Percentiles rank a stretch among this genome's conserved stretches.
phyloP scores from a whole-genome alignment of 129 eudicot species.

The Arctium lappa region DNA sequence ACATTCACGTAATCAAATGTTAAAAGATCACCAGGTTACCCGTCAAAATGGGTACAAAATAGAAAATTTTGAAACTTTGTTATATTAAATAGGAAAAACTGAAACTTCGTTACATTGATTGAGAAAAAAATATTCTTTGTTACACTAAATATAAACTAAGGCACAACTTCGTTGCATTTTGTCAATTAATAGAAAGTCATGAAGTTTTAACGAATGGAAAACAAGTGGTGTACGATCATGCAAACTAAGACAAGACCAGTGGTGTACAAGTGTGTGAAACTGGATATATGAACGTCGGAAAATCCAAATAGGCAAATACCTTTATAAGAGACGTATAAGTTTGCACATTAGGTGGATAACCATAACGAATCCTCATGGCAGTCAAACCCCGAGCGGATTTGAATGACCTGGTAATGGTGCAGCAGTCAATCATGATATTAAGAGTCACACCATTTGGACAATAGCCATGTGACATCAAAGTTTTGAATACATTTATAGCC shows the following conservation, averaged over 20 bases:
- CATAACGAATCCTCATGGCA: slow-evolving; percentile 68
- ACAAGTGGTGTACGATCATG: not conserved
- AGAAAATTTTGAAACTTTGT: not conserved
- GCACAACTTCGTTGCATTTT: not conserved
- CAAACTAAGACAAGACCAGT: too few relatives aligned
- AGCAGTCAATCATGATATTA: slow-evolving; percentile 80
- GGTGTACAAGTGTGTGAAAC: not conserved
- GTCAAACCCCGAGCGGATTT: slow-evolving; percentile 67
- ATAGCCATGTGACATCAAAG: slow-evolving; percentile 53
- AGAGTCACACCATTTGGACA: slow-evolving; percentile 57
- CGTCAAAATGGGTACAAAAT: not conserved
- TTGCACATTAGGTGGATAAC: slow-evolving; percentile 40
- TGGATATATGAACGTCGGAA: not conserved
- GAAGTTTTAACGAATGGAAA: not conserved
- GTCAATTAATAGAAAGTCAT: not conserved
- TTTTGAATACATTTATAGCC: slow-evolving; percentile 61
- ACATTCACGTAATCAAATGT: not conserved
- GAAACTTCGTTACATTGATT: too few relatives aligned
- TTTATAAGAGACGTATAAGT: slow-evolving; percentile 67
- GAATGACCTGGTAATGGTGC: slow-evolving; percentile 51
- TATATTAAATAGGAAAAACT: too few relatives aligned
- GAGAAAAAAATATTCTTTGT: not conserved
- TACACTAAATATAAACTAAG: not conserved
- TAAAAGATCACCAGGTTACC: not conserved
- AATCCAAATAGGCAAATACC: slow-evolving; percentile 34